Evolutionary conservation across 352 stramenopile genomes (phyloP).

Genomic region (Phytopythium helicoides): DNA sequence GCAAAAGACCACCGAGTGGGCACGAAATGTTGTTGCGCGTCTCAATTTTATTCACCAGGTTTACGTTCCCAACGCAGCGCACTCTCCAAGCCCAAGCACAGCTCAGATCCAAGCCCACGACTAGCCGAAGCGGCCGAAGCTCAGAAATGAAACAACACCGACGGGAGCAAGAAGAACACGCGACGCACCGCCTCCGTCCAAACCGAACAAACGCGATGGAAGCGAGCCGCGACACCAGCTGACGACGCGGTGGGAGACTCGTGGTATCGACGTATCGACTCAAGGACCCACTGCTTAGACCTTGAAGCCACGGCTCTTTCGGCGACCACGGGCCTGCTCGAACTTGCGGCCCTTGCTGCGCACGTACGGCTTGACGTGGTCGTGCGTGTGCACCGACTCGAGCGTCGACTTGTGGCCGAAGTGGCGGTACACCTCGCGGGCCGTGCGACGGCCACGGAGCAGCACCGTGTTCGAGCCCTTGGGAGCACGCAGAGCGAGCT

Average conservation of each 20-base stretch:
- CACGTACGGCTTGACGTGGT: constrained; percentile 98
- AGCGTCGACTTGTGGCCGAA: constrained; percentile 98
- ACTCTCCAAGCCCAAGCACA: background rate
- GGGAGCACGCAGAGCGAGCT: constrained; percentile 96
- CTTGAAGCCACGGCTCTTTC: constrained; percentile 99
- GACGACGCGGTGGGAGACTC: constrained; percentile 5
- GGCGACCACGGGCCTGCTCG: constrained; percentile 98
- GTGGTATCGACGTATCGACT: constrained; percentile 5
- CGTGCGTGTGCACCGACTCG: constrained; percentile 98
- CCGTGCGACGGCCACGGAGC: constrained; percentile 96
- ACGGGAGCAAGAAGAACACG: background rate
- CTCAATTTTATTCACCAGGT: constrained; percentile 81
- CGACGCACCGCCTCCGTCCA: constrained; percentile 5
- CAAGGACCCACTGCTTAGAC: constrained; percentile 85
- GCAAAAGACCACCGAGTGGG: background rate
- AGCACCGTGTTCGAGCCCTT: constrained; percentile 99
- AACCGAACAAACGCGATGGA: constrained; percentile 11
- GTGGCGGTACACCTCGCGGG: constrained; percentile 97
- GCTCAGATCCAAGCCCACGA: background rate
- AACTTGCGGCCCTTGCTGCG: constrained; percentile 99
- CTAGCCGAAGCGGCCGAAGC: background rate
- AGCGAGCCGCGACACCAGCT: constrained; percentile 8
- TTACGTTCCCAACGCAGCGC: constrained; percentile 12
- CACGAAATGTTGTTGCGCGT: constrained; percentile 63
- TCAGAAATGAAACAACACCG: too few relatives aligned